These are phyloP conservation scores for Phytophthora pseudosyringae DNA, from an alignment of 352 stramenopile genomes.

Conservation along the genomic window DNA sequence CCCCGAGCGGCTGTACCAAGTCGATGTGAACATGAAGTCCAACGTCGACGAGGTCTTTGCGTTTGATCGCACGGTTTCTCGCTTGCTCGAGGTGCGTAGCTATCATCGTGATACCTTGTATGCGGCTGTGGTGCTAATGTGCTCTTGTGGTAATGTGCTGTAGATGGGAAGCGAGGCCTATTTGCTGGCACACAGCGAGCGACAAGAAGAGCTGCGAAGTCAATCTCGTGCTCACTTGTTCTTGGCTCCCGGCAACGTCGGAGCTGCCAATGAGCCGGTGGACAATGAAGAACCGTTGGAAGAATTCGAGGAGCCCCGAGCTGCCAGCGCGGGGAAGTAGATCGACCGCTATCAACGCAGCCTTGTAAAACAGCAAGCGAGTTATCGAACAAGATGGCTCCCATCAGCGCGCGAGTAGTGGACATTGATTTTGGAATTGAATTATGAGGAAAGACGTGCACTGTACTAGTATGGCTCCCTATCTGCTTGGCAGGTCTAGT, in stretches of 20 bases:
- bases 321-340: constrained; percentile 35
- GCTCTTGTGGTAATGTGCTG: background rate
- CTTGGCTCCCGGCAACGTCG: constrained; percentile 24
- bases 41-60: constrained; percentile 85
- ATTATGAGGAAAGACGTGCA: constrained; percentile 10
- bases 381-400: constrained; percentile 7
- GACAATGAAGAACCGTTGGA: constrained; percentile 30
- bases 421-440: constrained; percentile 16
- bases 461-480: background rate
- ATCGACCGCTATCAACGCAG: background rate
- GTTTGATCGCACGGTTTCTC: constrained; percentile 89
- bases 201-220: constrained; percentile 23
- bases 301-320: constrained; percentile 25
- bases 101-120: background rate
- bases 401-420: background rate
- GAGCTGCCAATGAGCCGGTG: constrained; percentile 13
- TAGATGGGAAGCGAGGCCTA: constrained; percentile 83
- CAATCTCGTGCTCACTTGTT: constrained; percentile 34
- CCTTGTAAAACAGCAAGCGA: constrained; percentile 5
- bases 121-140: background rate
- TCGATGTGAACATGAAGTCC: constrained; percentile 60
- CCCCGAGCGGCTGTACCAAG: constrained; percentile 67
- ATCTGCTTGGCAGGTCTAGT: background rate
- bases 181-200: constrained; percentile 57
- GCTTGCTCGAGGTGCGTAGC: constrained; percentile 73